These are phyloP conservation scores for Exserohilum rostratum DNA, from an alignment of 2,329 filamentous ascomycete species.

Conservation along the genomic window DNA sequence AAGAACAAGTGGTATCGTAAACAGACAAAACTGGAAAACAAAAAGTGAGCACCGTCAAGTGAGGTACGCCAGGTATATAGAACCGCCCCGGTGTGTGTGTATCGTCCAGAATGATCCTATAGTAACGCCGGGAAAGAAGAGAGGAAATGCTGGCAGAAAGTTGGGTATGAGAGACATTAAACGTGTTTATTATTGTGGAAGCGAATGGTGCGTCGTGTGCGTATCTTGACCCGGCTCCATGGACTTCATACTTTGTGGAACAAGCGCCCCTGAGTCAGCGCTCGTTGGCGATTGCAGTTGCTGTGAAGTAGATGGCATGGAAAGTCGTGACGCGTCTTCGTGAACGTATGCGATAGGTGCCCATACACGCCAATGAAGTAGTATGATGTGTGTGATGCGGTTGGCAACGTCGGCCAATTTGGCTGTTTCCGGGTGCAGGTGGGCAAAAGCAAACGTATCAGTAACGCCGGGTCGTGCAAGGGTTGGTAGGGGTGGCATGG, in stretches of 20 bases:
- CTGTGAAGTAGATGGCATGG: neutral
- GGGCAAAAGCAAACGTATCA: slow-evolving; percentile 28
- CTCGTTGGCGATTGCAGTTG: neutral
- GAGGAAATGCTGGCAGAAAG: neutral
- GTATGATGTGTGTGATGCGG: slow-evolving; percentile 79
- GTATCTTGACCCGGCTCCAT: neutral
- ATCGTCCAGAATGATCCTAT: neutral
- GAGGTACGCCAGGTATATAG: neutral
- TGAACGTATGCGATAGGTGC: slow-evolving; percentile 70
- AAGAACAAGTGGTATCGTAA: neutral
- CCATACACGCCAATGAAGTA: slow-evolving; percentile 93
- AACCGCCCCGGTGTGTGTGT: neutral
- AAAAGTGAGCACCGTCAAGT: neutral
- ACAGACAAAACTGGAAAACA: neutral
- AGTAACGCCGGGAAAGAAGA: neutral
- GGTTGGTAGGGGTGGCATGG: slow-evolving; percentile 13
- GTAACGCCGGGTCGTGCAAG: slow-evolving; percentile 27
- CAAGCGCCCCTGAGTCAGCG: neutral
- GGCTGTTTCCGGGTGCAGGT: slow-evolving; percentile 26
- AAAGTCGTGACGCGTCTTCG: slow-evolving; percentile 16
- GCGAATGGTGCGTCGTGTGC: neutral
- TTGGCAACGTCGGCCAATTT: slow-evolving; percentile 71
- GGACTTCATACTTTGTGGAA: neutral
- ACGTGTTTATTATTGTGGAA: slow-evolving; percentile 1
- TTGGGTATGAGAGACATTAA: neutral